Evolutionary conservation across 2,329 filamentous ascomycete genomes (phyloP).

Genomic region (Botryotinia convoluta): DNA sequence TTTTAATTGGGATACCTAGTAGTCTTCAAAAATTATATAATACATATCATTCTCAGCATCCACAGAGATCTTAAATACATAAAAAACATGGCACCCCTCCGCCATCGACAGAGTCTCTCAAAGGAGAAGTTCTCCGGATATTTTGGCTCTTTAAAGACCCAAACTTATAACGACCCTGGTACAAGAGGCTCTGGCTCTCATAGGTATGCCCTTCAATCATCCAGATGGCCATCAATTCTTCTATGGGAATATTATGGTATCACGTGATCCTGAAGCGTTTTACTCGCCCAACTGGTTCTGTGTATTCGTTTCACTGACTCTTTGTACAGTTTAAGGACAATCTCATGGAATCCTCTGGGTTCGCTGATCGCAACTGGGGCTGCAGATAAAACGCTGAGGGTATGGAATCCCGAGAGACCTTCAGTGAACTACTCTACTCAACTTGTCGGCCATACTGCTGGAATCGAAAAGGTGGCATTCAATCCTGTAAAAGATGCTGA

Average conservation of each 20-base stretch:
- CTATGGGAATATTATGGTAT: not conserved
- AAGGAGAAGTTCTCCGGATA: constrained; percentile 68
- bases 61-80: not conserved
- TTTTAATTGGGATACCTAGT: not conserved
- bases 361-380: constrained; percentile 80
- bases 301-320: not conserved
- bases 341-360: constrained; percentile 87
- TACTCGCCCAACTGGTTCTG: not conserved
- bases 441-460: constrained; percentile 62
- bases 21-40: not conserved
- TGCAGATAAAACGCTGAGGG: constrained; percentile 65
- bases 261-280: not conserved
- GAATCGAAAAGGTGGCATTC: constrained; percentile 74
- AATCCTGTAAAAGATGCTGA: constrained; percentile 75
- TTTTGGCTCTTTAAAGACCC: constrained; percentile 67
- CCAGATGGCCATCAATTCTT: not conserved
- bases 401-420: constrained; percentile 78
- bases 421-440: constrained; percentile 74
- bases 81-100: constrained; percentile 31
- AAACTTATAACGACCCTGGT: constrained; percentile 63
- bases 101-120: constrained; percentile 54
- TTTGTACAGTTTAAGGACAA: constrained; percentile 63
- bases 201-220: constrained; percentile 47
- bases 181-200: constrained; percentile 54
- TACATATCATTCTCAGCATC: not conserved